These are phyloP conservation scores for Syzygium oleosum DNA, from an alignment of 345 rosid genomes.

Conservation along the genomic window DNA sequence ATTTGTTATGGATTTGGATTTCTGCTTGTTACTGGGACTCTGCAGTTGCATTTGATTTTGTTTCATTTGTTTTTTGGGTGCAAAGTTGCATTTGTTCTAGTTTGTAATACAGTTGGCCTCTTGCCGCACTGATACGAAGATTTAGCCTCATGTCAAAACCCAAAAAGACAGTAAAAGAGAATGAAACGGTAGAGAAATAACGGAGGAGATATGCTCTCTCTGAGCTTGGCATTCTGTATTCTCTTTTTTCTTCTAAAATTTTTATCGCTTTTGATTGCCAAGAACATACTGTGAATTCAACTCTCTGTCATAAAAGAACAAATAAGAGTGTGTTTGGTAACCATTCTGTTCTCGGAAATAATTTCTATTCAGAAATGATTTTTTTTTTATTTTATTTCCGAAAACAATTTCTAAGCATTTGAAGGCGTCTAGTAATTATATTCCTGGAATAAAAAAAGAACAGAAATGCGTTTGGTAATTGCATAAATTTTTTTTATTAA, in stretches of 20 bases:
- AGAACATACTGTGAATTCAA: neutral
- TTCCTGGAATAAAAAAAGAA: too few relatives aligned
- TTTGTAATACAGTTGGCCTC: neutral
- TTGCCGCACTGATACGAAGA: neutral
- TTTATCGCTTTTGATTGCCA: neutral
- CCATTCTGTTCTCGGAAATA: too few relatives aligned
- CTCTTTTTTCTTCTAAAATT: neutral
- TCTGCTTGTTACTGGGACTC: neutral
- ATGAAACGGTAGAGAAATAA: neutral
- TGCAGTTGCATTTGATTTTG: neutral
- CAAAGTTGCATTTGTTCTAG: neutral
- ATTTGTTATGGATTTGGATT: neutral
- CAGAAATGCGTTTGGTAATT: too few relatives aligned
- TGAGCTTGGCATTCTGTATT: neutral
- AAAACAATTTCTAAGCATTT: too few relatives aligned
- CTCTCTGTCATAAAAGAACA: neutral
- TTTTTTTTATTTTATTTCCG: too few relatives aligned
- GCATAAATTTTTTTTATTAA: too few relatives aligned
- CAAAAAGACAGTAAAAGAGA: neutral
- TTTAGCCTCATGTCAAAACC: neutral
- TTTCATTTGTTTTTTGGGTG: too few relatives aligned
- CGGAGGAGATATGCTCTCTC: neutral
- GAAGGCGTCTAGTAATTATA: too few relatives aligned
- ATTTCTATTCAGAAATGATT: too few relatives aligned
- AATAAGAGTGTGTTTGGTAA: neutral